These are phyloP conservation scores for Seiridium cupressi DNA, from an alignment of 2,329 filamentous ascomycete species.

Conservation along the genomic window DNA sequence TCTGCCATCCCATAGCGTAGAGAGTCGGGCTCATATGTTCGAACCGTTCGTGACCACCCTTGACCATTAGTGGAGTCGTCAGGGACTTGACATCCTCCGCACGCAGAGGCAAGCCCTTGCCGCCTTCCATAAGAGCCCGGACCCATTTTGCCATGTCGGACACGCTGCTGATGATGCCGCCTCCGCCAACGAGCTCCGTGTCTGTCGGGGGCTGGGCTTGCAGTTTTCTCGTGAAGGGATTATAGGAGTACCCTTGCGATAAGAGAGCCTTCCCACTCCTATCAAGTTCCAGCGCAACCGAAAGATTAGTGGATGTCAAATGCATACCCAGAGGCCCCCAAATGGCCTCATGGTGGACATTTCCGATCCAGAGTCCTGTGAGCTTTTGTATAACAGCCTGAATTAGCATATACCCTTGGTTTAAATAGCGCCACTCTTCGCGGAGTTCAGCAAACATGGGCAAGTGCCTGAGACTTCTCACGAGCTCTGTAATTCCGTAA, in stretches of 20 bases:
- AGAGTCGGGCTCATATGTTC: background rate
- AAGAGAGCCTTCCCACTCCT: background rate
- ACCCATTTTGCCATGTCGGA: constrained; percentile 1
- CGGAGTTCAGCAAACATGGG: background rate
- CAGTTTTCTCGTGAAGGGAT: background rate
- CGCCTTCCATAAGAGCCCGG: background rate
- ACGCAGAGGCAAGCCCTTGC: background rate
- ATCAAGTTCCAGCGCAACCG: background rate
- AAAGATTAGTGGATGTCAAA: background rate
- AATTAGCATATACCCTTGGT: background rate
- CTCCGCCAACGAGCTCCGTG: constrained; percentile 3
- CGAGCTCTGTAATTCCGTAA: background rate
- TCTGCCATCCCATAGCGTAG: constrained; percentile 2
- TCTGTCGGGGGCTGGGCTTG: background rate
- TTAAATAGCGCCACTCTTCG: background rate
- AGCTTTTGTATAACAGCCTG: background rate
- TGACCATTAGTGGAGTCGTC: background rate
- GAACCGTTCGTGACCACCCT: background rate
- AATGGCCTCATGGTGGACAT: background rate
- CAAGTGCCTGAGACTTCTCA: background rate
- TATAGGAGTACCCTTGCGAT: background rate
- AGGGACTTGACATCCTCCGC: background rate
- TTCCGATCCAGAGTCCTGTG: background rate
- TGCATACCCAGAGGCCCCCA: constrained; percentile 1
- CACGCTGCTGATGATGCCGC: constrained; percentile 2